Conservation (phyloP, 192 early-diverging fungal genomes). For the Coemansia furcata region DNA sequence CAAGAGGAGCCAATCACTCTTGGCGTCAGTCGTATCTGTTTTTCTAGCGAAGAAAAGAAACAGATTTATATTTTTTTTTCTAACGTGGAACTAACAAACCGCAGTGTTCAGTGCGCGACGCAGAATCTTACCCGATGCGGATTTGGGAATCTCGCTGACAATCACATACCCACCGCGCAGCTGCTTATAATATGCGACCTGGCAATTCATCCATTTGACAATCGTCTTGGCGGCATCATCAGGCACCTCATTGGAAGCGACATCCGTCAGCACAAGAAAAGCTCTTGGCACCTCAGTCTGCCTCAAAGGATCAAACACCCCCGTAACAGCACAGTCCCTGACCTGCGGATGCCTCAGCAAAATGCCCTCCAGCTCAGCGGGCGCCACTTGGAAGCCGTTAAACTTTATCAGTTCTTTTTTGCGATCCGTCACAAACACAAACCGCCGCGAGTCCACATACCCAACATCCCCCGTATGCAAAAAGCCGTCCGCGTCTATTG, state of each 20-base stretch:
- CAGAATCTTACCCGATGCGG: constrained; percentile 81
- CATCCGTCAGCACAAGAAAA: constrained; percentile 60
- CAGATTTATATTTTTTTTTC: background rate
- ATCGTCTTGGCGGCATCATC: constrained; percentile 40
- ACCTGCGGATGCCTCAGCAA: constrained; percentile 68
- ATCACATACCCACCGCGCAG: constrained; percentile 75
- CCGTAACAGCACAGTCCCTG: constrained; percentile 67
- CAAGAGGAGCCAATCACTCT: too few species aligned
- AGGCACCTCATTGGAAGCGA: constrained; percentile 3
- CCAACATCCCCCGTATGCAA: constrained; percentile 85
- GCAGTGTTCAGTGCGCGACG: constrained; percentile 55
- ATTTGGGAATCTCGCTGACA: constrained; percentile 69
- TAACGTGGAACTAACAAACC: background rate
- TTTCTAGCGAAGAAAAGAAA: too few species aligned
- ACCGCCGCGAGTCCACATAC: constrained; percentile 58
- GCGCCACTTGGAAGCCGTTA: constrained; percentile 78
- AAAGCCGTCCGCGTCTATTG: constrained; percentile 71
- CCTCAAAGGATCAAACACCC: constrained; percentile 58
- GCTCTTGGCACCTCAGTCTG: constrained; percentile 76
- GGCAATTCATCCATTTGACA: constrained; percentile 55
- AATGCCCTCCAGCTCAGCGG: constrained; percentile 80
- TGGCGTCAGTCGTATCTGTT: too few species aligned
- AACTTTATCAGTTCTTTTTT: constrained; percentile 92
- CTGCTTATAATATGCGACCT: constrained; percentile 70
- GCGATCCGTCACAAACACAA: constrained; percentile 69